A percentile compares a stretch with the other conserved stretches of the same genome.
Evolutionary conservation across 106 monocot genomes (phyloP).

Genomic region (Xerophyta viscosa): DNA sequence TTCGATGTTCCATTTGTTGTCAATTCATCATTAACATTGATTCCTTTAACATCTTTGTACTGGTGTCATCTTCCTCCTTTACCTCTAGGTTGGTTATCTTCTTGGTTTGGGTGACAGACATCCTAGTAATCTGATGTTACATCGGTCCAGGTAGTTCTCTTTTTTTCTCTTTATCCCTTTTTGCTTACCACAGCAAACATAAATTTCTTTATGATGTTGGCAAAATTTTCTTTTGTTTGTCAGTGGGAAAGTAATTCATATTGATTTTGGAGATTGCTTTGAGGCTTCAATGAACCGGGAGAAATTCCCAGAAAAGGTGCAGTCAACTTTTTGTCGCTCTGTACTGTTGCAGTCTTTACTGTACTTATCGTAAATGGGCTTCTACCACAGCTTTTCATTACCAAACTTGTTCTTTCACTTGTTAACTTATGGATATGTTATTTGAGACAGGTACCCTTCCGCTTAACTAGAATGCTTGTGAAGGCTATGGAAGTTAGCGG

Average conservation of each 20-base stretch:
- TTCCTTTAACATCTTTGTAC: background rate
- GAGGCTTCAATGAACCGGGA: slow-evolving; percentile 99
- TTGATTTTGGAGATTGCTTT: slow-evolving; percentile 99
- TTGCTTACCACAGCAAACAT: background rate
- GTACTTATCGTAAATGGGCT: no score
- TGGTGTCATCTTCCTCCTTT: background rate
- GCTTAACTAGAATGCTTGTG: slow-evolving; percentile 98
- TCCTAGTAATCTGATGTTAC: slow-evolving; percentile 97
- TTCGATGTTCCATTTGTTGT: background rate
- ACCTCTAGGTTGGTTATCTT: slow-evolving; percentile 88
- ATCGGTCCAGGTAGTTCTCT: slow-evolving; percentile 64
- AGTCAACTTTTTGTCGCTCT: slow-evolving; percentile 3
- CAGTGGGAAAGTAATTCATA: slow-evolving; percentile 99
- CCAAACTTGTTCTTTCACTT: background rate
- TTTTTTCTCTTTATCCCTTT: background rate
- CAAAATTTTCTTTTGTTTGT: slow-evolving; percentile 1
- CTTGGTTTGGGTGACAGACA: slow-evolving; percentile 96
- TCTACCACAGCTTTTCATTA: no score
- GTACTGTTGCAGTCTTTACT: background rate
- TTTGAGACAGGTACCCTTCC: slow-evolving; percentile 76
- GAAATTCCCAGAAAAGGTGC: slow-evolving; percentile 94
- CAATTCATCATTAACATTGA: no score
- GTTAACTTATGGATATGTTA: no score
- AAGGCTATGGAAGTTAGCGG: slow-evolving; percentile 99
- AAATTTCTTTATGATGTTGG: background rate